A percentile compares a stretch with the other conserved stretches of the same genome.
Evolutionary conservation across 108 stramenopile species (phyloP).

Genomic region (Parmales sp.): DNA sequence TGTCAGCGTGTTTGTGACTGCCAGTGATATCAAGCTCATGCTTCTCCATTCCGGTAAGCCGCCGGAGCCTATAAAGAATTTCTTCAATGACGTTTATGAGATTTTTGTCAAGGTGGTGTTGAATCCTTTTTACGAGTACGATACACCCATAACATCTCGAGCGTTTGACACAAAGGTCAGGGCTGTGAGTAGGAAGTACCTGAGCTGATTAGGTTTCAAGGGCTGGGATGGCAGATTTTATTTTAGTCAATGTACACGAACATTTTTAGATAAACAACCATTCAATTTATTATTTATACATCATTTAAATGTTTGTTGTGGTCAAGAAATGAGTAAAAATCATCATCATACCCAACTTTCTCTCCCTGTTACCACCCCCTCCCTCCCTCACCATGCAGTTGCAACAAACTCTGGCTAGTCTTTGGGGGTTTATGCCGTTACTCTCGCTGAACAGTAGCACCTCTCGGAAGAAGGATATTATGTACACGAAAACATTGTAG

Average conservation of each 20-base stretch:
- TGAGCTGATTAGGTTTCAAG: constrained; percentile 22
- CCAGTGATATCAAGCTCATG: constrained; percentile 81
- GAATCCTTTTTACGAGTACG: constrained; percentile 89
- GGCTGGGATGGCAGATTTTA: neutral
- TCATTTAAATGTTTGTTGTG: constrained; percentile 48
- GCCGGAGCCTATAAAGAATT: constrained; percentile 73
- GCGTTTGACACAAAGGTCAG: constrained; percentile 74
- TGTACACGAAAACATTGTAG: constrained; percentile 94
- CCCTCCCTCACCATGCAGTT: neutral
- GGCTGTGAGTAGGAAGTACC: constrained; percentile 52
- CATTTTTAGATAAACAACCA: no score
- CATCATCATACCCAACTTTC: constrained; percentile 41
- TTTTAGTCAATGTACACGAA: no score
- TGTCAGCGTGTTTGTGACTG: constrained; percentile 80
- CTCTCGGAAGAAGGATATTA: constrained; percentile 88
- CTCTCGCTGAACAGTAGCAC: constrained; percentile 52
- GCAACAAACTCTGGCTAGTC: constrained; percentile 41
- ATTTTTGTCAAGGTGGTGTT: constrained; percentile 86
- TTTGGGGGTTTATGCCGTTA: constrained; percentile 60
- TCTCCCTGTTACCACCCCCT: neutral
- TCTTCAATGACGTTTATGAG: constrained; percentile 86
- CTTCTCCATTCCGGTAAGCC: constrained; percentile 70
- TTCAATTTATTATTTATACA: no score
- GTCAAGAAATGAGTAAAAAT: constrained; percentile 47
- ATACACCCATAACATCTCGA: constrained; percentile 70